These are phyloP conservation scores for Microdochium bolleyi DNA, from an alignment of 2,329 filamentous ascomycete species.

Conservation along the genomic window DNA sequence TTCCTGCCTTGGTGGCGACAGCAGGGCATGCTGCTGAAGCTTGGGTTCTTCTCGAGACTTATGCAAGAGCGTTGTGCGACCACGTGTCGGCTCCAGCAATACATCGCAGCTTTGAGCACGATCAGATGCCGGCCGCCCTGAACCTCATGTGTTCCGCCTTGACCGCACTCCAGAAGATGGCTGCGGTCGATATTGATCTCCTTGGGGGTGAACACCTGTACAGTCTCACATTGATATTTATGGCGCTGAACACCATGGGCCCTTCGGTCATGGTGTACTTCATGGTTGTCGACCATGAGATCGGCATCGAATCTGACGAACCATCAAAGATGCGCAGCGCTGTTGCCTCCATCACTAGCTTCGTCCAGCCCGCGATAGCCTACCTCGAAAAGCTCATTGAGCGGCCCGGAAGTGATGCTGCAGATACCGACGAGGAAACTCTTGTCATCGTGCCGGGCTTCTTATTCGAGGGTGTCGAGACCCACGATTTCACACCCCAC, in stretches of 20 bases:
- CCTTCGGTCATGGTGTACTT: slow-evolving; percentile 17
- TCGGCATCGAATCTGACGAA: background rate
- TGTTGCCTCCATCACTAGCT: background rate
- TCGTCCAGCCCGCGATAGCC: background rate
- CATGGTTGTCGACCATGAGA: slow-evolving; percentile 5
- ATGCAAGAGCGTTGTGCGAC: slow-evolving; percentile 31
- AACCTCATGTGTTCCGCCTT: slow-evolving; percentile 21
- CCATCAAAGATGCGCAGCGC: background rate
- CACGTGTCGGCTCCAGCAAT: slow-evolving; percentile 24
- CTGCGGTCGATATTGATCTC: slow-evolving; percentile 6
- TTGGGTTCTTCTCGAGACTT: slow-evolving; percentile 43
- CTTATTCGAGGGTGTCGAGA: slow-evolving; percentile 13
- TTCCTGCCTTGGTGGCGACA: slow-evolving; percentile 42
- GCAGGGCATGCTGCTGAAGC: slow-evolving; percentile 23
- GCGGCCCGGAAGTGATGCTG: background rate
- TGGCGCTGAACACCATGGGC: slow-evolving; percentile 17
- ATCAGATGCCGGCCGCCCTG: slow-evolving; percentile 22
- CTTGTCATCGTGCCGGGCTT: background rate
- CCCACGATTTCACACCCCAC: slow-evolving; percentile 1
- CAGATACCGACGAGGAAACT: background rate
- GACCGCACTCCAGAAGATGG: slow-evolving; percentile 15
- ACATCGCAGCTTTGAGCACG: slow-evolving; percentile 26
- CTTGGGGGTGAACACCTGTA: slow-evolving; percentile 15
- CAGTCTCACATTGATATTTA: slow-evolving; percentile 11
- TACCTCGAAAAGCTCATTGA: background rate